These are phyloP conservation scores for Talaromyces ruber DNA, from an alignment of 495 filamentous ascomycete genomes.

Conservation along the genomic window DNA sequence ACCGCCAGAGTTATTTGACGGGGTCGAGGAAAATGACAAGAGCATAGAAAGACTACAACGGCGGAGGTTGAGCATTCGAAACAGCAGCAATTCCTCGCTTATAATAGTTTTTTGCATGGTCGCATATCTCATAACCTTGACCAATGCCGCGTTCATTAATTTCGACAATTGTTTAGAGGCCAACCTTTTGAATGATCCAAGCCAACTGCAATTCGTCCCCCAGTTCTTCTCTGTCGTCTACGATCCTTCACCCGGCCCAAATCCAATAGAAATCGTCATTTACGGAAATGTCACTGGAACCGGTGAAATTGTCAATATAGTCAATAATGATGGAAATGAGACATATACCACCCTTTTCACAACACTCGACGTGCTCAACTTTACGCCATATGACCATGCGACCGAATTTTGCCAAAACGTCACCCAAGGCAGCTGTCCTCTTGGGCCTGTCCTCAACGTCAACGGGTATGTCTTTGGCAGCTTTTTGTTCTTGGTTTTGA, in stretches of 20 bases:
- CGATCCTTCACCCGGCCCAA: conserved; percentile 47
- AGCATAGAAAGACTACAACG: neutral
- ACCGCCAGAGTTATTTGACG: neutral
- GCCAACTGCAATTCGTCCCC: conserved; percentile 74
- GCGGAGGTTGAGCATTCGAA: conserved; percentile 7
- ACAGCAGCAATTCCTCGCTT: conserved; percentile 7
- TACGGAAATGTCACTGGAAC: conserved; percentile 87
- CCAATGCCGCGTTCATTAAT: conserved; percentile 51
- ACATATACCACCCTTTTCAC: conserved; percentile 59
- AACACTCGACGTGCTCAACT: conserved; percentile 63
- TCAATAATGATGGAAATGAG: conserved; percentile 37
- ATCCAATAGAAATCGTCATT: conserved; percentile 69
- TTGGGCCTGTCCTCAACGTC: conserved; percentile 61
- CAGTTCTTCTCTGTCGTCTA: conserved; percentile 63
- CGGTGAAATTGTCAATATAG: conserved; percentile 68
- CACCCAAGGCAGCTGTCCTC: conserved; percentile 59
- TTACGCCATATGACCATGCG: conserved; percentile 49
- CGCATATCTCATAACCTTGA: conserved; percentile 14
- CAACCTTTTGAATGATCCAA: conserved; percentile 38
- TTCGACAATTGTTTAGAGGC: conserved; percentile 79
- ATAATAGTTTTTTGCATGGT: conserved; percentile 18
- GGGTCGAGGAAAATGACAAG: neutral
- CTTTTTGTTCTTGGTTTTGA: neutral
- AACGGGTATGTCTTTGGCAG: conserved; percentile 41
- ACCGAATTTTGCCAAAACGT: conserved; percentile 56